Conservation (phyloP, 805 yeast genomes). For the Cyberlindnera mycetangii region DNA sequence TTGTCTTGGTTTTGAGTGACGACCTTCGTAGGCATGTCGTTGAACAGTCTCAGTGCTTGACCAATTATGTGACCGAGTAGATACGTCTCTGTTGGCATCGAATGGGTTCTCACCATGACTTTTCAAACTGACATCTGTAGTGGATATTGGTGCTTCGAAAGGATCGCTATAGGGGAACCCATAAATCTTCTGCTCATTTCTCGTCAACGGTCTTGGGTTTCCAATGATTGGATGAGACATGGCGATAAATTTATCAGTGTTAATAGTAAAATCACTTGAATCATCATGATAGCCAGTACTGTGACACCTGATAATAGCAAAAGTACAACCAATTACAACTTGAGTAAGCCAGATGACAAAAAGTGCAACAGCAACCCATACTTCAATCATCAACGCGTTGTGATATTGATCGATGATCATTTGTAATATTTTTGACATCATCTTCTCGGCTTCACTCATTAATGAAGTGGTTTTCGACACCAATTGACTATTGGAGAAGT, state of each 20-base stretch:
- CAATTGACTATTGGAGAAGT: background rate
- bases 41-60: slow-evolving; percentile 1
- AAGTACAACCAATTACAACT: slow-evolving; percentile 35
- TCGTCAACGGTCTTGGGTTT: slow-evolving; percentile 20
- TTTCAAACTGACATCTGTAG: background rate
- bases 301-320: background rate
- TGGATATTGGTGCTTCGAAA: slow-evolving; percentile 6
- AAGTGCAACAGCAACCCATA: slow-evolving; percentile 43
- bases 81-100: background rate
- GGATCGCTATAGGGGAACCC: slow-evolving; percentile 23
- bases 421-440: slow-evolving; percentile 27
- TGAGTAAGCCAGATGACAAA: slow-evolving; percentile 49
- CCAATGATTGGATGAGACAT: slow-evolving; percentile 10
- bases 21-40: background rate
- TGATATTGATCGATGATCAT: slow-evolving; percentile 33
- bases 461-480: slow-evolving; percentile 8
- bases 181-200: slow-evolving; percentile 16
- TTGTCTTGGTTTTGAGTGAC: background rate
- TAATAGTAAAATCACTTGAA: background rate
- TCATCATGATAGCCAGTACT: background rate
- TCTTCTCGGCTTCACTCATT: slow-evolving; percentile 23
- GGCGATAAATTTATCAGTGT: background rate
- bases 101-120: background rate
- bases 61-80: background rate
- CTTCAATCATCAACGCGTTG: slow-evolving; percentile 40